These are phyloP conservation scores for Euryodendron excelsum DNA, from an alignment of 148 eudicot genomes.

Conservation along the genomic window DNA sequence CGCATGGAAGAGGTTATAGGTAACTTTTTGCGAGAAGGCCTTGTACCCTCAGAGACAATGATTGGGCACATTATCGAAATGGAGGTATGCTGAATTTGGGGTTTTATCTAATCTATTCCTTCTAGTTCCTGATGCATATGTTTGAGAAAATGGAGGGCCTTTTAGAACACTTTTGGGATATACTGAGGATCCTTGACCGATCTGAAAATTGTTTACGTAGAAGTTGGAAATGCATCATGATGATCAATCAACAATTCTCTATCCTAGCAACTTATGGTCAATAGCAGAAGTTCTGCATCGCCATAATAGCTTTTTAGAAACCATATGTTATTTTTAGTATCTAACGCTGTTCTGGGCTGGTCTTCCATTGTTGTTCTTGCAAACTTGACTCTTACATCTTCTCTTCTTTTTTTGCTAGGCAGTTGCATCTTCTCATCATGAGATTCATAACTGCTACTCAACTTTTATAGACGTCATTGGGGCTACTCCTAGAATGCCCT, in stretches of 20 bases:
- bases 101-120: neutral
- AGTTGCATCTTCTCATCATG: neutral
- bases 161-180: neutral
- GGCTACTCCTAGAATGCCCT: neutral
- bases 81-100: slow-evolving; percentile 59
- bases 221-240: neutral
- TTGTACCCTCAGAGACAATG: slow-evolving; percentile 76
- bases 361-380: neutral
- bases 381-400: neutral
- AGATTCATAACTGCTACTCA: neutral
- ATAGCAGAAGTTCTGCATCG: no score
- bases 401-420: neutral
- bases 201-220: neutral
- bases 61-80: slow-evolving; percentile 83
- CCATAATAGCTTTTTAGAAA: neutral
- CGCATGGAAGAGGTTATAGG: slow-evolving; percentile 87
- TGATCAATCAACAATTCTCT: neutral
- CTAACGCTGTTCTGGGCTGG: no score
- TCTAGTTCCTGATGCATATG: neutral
- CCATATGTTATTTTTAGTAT: neutral
- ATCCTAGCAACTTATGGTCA: neutral
- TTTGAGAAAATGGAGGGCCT: neutral
- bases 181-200: neutral
- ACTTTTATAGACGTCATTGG: neutral
- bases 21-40: slow-evolving; percentile 73